Base-by-base conservation (phyloP, 202 grass and related monocot species). In the Hordeum pubiflorum region DNA sequence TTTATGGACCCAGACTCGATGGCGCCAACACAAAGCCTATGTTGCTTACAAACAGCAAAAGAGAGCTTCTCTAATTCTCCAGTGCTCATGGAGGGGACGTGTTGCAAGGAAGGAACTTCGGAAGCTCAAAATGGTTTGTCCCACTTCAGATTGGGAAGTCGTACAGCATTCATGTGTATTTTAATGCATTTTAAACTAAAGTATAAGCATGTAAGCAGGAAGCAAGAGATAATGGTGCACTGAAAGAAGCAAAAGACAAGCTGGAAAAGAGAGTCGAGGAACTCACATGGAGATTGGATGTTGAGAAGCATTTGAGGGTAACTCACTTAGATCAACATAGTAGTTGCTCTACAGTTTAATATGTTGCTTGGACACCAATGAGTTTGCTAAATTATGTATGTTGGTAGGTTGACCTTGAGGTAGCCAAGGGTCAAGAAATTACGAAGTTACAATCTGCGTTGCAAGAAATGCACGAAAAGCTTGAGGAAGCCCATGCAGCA, bases 271-370 rank as follows among this genome's bases (percentile, higher is more conserved):
- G 90, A 62, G 90, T 94, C 6, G 94, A 97, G 78, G 94, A 97
- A 80, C 91, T 97, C 71, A 97, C 89, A 40, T 97, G 94, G 94
- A 83, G 88, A 77, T 81, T 97, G 72, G 91, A 97, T 23, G 84
- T 97, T 77, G 94, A 97, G 77, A 97, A 97, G 73, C 89, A 89
- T 76, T 79, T 92, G 88, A 92, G 91, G 94, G 94, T 97, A 94
- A 81, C 56, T 86, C 70, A 79, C 46, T 27, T 60, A 18, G 14
- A 77, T 72, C 7, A 46, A 72, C 69, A 82, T 44, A 62, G 22
- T 21, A 78, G 12, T 46, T 72, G 11, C 2, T 84, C 18, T 76
- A 75, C 10, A 63, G 4, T 55, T 41, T 84, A 70, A 40, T 76
- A 24, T 70, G 41, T 43, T 72, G 11, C 63, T 43, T 88, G 20